Evolutionary conservation across 495 filamentous ascomycete species (phyloP), one percentile per base, ranked within the genome.

Genomic region (Penicillium simplicissimum): DNA sequence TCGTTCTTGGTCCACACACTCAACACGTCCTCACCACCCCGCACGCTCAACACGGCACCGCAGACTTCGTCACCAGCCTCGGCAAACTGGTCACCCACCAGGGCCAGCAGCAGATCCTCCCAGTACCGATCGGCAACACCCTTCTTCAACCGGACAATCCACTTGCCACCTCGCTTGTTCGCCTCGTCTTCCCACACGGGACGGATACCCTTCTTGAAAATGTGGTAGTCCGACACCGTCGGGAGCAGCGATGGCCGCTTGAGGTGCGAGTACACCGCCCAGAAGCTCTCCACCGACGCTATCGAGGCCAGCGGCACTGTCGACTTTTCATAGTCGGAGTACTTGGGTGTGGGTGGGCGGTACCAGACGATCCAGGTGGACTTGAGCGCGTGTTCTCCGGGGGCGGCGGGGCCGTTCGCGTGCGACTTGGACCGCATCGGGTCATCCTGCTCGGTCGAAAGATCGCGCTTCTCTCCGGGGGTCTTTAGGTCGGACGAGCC

Each of bases 121-220:
- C 96, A 98, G 78, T 97, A 98, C 43, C 96, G 88, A 76, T 97
- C 96, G 13, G 90, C 89, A 21, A 98, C 91, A 28, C 95, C 95
- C 81, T 98, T 98, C 84, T 94, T 96, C 67, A 98, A 76, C 66
- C 94, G 81, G 70, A 98, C 87, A 54, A 96, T 91, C 93, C 94
- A 98, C 80, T 98, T 98, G 31, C 95, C 95, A 55, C 95, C 95
- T 55, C 87, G 85, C 78, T 91, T 96, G 77, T 98, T 98, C 66
- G 94, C 92, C 54, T 96, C 91, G 68, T 98, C 95, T 76, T 98
- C 95, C 95, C 95, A 98, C 70, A 98, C 95, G 38, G 95, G 95
- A 60, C 95, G 87, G 33, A 98, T 93, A 51, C 93, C 96, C 69
- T 96, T 92, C 81, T 95, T 96, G 79, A 98, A 98, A 55, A 98